Percentiles rank a stretch among this genome's conserved stretches.
Evolutionary conservation across 768 basidiomycete species (phyloP).

Genomic region (Vararia minispora): DNA sequence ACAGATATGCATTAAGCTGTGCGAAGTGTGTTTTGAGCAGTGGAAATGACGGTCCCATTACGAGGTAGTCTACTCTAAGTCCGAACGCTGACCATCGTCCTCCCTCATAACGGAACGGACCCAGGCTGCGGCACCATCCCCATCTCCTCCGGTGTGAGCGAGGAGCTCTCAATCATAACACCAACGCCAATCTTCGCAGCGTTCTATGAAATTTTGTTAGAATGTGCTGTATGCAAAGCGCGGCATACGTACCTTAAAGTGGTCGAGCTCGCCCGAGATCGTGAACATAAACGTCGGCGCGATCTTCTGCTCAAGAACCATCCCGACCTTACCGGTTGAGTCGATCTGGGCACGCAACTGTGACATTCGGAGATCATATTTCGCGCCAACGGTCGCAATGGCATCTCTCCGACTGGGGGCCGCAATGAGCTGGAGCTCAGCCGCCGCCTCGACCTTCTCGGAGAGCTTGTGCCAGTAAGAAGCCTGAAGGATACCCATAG

Average conservation of each 20-base stretch:
- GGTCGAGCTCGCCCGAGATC: slow-evolving; percentile 95
- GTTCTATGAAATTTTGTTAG: slow-evolving; percentile 46
- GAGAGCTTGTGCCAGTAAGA: slow-evolving; percentile 96
- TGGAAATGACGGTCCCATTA: too few relatives aligned
- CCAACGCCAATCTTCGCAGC: slow-evolving; percentile 91
- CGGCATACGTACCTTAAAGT: slow-evolving; percentile 69
- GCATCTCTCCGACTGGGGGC: slow-evolving; percentile 79
- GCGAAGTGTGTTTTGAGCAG: too few relatives aligned
- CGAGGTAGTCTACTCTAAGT: too few relatives aligned
- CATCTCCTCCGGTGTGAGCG: slow-evolving; percentile 79
- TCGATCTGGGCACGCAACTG: slow-evolving; percentile 94
- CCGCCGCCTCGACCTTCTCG: slow-evolving; percentile 95
- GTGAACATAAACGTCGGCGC: slow-evolving; percentile 92
- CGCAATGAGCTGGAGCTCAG: slow-evolving; percentile 78
- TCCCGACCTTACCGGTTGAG: slow-evolving; percentile 90
- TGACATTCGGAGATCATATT: slow-evolving; percentile 90
- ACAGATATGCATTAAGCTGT: too few relatives aligned
- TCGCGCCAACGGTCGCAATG: slow-evolving; percentile 86
- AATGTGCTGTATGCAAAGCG: background rate
- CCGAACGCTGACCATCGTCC: too few relatives aligned
- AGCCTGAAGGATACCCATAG: slow-evolving; percentile 72
- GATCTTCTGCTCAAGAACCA: slow-evolving; percentile 90
- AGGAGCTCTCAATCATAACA: slow-evolving; percentile 92
- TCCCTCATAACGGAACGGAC: slow-evolving; percentile 12
- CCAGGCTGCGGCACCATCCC: slow-evolving; percentile 22